phyloP scores from a whole-genome alignment of 495 filamentous ascomycete species.

The Pyrenula massariospora region DNA sequence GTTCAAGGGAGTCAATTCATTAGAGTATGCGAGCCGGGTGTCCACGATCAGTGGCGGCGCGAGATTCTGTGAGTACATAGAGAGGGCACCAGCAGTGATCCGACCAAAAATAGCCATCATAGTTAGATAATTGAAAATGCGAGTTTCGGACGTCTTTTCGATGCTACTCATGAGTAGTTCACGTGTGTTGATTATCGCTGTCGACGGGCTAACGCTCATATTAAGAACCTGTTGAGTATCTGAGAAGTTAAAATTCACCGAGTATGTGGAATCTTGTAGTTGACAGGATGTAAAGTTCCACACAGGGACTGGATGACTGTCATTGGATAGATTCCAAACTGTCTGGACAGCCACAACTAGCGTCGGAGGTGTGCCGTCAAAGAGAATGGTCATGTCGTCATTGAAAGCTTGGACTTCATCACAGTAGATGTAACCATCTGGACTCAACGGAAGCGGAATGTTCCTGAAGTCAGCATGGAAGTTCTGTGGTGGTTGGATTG shows the following conservation, averaged over 20 bases:
- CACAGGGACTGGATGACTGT: background rate
- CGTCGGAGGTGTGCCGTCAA: background rate
- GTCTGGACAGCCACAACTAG: background rate
- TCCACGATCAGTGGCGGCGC: background rate
- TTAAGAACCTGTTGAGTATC: background rate
- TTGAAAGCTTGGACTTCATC: background rate
- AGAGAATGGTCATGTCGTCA: no score
- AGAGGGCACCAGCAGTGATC: background rate
- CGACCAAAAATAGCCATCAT: background rate
- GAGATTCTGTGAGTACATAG: background rate
- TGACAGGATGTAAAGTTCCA: background rate
- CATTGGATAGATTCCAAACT: background rate
- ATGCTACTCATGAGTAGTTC: no score
- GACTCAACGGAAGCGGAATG: background rate
- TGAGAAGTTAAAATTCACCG: background rate
- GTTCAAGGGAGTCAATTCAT: background rate
- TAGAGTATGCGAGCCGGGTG: background rate
- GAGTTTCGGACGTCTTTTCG: background rate
- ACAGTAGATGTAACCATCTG: background rate
- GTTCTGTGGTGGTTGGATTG: no score
- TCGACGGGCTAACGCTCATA: no score
- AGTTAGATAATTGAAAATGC: background rate
- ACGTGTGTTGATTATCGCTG: no score
- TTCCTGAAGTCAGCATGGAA: background rate
- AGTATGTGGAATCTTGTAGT: background rate